These are phyloP conservation scores for Nephelium lappaceum DNA, from an alignment of 345 rosid genomes.

Conservation along the genomic window DNA sequence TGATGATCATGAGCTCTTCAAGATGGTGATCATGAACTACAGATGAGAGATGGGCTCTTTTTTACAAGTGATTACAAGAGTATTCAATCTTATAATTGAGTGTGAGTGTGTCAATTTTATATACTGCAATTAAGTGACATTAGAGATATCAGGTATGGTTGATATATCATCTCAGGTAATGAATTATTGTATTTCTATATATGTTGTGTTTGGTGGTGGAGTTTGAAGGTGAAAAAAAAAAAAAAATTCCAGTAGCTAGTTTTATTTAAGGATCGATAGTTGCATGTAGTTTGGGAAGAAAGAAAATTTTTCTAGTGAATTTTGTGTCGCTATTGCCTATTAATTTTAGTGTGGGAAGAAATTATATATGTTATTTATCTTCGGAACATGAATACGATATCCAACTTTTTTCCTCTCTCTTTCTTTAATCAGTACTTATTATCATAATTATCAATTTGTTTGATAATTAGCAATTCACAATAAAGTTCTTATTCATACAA, in stretches of 20 bases:
- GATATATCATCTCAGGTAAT: neutral
- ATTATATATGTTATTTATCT: too few relatives aligned
- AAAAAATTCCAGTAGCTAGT: neutral
- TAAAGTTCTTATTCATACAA: neutral
- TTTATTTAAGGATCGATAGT: neutral
- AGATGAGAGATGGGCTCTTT: neutral
- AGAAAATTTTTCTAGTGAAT: neutral
- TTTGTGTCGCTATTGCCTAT: neutral
- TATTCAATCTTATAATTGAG: neutral
- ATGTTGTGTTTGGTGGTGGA: neutral
- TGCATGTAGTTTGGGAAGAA: slow-evolving; percentile 4
- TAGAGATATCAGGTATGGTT: neutral
- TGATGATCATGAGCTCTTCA: neutral
- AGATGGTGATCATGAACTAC: too few relatives aligned
- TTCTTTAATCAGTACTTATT: neutral
- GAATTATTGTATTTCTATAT: neutral
- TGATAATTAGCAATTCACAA: neutral
- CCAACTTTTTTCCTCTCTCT: neutral
- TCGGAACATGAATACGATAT: neutral
- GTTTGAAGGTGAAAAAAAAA: neutral
- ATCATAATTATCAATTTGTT: too few relatives aligned
- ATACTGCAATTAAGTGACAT: neutral
- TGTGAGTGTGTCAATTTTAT: slow-evolving; percentile 8
- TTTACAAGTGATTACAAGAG: neutral
- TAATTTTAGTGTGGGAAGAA: neutral